Evolutionary conservation across 1,139 yeast genomes (phyloP), one percentile per base, ranked within the genome.

Genomic region (Taphrina pruni): DNA sequence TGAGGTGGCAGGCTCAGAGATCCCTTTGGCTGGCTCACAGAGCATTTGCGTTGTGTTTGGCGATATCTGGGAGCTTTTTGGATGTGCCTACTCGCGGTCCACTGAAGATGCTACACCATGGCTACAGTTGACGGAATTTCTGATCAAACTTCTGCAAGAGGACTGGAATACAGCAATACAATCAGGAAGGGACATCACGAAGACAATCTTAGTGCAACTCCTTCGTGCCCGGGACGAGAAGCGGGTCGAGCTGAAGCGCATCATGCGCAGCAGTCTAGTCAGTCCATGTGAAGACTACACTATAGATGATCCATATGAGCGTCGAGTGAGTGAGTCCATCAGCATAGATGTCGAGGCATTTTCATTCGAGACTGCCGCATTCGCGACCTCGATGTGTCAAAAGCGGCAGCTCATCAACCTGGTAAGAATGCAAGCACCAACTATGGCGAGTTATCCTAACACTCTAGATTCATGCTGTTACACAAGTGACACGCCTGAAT

Each of bases 11-110:
- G 21, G 26, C 5, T 35, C 46, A 8, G 66, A 52, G n/a, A 45
- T 55, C 35, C 55, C 46, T 12, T 36, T 64, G 55, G 61, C 67
- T 20, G 56, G 60, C 12, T 21, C 67, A 35, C 60, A 55, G 7
- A 54, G 61, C 35, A 55, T 64, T 14, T 64, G 55, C 45, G 32
- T 17, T 35, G 14, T 46, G 43, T 64, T 64, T 39, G 38, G 21
- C 20, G 26, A 38, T 12, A 32, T 64, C 9, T 64, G 67, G 67
- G 56, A 54, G 14, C 39, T 64, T 12, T 43, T 62, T 17, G 21
- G 60, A 0, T 62, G 61, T 48, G 52, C 60, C 32, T 54, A 32
- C 11, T 32, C 54, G 38, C 38, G 11, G 14, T n/a, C 26, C 1
- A 48, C 7, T 32, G 21, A 20, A 11, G 8, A 41, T 5, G 11